These are phyloP conservation scores for Cerioporus squamosus DNA, from an alignment of 1,284 basidiomycete genomes.

Conservation along the genomic window DNA sequence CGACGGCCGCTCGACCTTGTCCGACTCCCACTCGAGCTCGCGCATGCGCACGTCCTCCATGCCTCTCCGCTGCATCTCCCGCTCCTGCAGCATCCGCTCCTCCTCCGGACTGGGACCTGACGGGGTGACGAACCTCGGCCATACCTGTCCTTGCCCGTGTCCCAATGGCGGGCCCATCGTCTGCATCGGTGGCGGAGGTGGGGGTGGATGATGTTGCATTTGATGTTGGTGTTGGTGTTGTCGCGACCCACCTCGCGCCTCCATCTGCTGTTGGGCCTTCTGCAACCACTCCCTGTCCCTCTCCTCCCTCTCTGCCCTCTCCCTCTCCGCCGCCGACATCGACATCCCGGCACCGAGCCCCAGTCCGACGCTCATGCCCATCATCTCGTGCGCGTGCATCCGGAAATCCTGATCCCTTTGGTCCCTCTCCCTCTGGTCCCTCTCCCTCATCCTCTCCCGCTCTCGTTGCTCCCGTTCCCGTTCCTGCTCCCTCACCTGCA, in stretches of 20 bases:
- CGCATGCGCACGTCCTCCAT: slow-evolving; percentile 9
- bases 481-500: slow-evolving; percentile 2
- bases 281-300: slow-evolving; percentile 22
- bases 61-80: slow-evolving; percentile 10
- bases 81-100: slow-evolving; percentile 13
- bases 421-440: slow-evolving; percentile 10
- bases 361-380: slow-evolving; percentile 16
- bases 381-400: slow-evolving; percentile 18
- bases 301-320: slow-evolving; percentile 9
- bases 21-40: slow-evolving; percentile 18
- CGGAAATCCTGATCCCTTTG: slow-evolving; percentile 23
- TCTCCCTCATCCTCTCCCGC: slow-evolving; percentile 12
- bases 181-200: slow-evolving; percentile 5
- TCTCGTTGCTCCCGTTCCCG: slow-evolving; percentile 21
- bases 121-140: slow-evolving; percentile 24
- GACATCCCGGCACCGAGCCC: slow-evolving; percentile 9
- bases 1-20: slow-evolving; percentile 9
- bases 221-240: slow-evolving; percentile 14
- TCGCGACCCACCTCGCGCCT: slow-evolving; percentile 3
- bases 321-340: slow-evolving; percentile 9
- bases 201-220: slow-evolving; percentile 3
- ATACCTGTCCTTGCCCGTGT: slow-evolving; percentile 12
- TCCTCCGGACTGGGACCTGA: slow-evolving; percentile 12
- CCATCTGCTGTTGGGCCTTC: slow-evolving; percentile 16
- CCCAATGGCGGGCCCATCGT: slow-evolving; percentile 19